A percentile compares a stretch with the other conserved stretches of the same genome.
phyloP scores from a whole-genome alignment of 345 rosid species.

The Murraya paniculata region DNA sequence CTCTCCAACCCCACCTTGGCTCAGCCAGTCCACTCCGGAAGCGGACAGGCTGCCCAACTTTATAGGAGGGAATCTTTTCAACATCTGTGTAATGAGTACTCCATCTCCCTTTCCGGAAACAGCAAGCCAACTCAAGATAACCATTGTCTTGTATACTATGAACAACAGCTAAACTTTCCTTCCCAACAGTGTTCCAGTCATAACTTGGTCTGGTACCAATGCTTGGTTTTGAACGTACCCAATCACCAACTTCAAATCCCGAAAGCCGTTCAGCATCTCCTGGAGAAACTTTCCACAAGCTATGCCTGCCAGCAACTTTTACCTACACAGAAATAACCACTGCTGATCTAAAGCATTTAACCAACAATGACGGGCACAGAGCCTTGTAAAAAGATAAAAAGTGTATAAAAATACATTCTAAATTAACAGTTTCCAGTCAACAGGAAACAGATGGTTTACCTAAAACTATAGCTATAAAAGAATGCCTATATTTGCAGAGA shows the following conservation, averaged over 20 bases:
- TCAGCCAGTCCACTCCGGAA: constrained; percentile 74
- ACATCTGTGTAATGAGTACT: constrained; percentile 76
- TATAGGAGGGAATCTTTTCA: constrained; percentile 74
- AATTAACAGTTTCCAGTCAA: background rate
- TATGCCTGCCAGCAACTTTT: constrained; percentile 72
- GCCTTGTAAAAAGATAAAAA: background rate
- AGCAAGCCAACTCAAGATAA: constrained; percentile 87
- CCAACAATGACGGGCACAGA: background rate
- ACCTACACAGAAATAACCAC: constrained; percentile 47
- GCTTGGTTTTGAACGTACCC: constrained; percentile 94
- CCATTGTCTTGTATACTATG: constrained; percentile 90
- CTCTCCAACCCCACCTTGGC: constrained; percentile 99
- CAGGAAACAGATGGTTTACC: background rate
- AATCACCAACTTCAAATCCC: constrained; percentile 97
- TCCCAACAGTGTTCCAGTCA: constrained; percentile 87
- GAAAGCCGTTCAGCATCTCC: constrained; percentile 97
- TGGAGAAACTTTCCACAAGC: constrained; percentile 90
- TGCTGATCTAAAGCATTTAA: constrained; percentile 1
- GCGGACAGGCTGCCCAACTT: constrained; percentile 82
- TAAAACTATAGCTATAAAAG: background rate
- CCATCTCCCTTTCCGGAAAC: constrained; percentile 89
- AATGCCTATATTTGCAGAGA: background rate
- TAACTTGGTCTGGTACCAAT: constrained; percentile 91
- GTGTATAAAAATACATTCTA: background rate
- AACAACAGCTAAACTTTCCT: constrained; percentile 87